Evolutionary conservation across 805 yeast genomes (phyloP).

Genomic region (Ascoidea asiatica): DNA sequence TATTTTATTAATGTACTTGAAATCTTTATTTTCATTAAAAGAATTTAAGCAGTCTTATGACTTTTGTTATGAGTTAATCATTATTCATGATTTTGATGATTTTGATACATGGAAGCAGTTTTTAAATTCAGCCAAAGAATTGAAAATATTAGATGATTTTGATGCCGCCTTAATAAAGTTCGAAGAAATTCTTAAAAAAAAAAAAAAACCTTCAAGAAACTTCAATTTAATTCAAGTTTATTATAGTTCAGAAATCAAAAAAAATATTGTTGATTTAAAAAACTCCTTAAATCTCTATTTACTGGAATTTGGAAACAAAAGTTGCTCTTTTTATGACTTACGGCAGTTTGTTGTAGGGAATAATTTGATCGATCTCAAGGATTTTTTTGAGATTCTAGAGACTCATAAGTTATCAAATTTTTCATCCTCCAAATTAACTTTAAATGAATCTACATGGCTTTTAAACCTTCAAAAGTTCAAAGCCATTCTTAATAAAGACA

Average conservation of each 20-base stretch:
- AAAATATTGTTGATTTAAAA: too few relatives aligned
- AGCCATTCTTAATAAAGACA: constrained; percentile 17
- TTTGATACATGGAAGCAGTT: constrained; percentile 59
- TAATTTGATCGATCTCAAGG: too few relatives aligned
- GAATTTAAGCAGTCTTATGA: constrained; percentile 31
- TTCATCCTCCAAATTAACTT: constrained; percentile 8
- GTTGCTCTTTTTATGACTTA: constrained; percentile 56
- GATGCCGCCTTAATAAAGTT: not conserved
- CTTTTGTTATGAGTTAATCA: constrained; percentile 27
- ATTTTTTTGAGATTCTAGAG: too few relatives aligned
- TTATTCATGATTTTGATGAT: constrained; percentile 47
- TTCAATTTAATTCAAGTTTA: constrained; percentile 35
- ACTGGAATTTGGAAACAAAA: constrained; percentile 33
- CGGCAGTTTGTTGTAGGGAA: too few relatives aligned
- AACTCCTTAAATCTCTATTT: too few relatives aligned
- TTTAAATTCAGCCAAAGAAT: constrained; percentile 28
- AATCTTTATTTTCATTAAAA: constrained; percentile 26
- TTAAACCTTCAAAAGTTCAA: constrained; percentile 37
- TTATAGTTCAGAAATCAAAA: too few relatives aligned
- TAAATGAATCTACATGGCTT: constrained; percentile 15
- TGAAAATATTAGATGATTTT: constrained; percentile 22
- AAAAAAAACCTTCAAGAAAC: constrained; percentile 34
- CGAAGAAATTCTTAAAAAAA: too few relatives aligned
- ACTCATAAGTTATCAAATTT: too few relatives aligned
- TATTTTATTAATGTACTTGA: constrained; percentile 39